A percentile compares a stretch with the other conserved stretches of the same genome.
phyloP scores from a whole-genome alignment of 148 eudicot species.

The Camellia lanceoleosa region DNA sequence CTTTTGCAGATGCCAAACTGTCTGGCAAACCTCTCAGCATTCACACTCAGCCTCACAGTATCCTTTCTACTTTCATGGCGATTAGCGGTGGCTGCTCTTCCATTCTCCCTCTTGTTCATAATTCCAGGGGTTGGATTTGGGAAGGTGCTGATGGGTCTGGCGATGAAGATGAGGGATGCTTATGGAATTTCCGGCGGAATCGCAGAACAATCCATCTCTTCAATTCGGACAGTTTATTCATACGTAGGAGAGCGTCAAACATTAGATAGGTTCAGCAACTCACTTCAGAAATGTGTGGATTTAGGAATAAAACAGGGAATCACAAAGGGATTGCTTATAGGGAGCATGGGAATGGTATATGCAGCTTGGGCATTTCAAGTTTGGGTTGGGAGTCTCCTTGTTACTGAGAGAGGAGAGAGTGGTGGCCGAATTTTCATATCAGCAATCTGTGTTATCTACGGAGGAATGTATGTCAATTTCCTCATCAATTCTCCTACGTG shows the following conservation, averaged over 20 bases:
- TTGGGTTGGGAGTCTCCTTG: conserved; percentile 44
- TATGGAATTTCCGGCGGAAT: conserved; percentile 39
- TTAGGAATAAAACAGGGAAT: conserved; percentile 40
- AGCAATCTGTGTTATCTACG: conserved; percentile 26
- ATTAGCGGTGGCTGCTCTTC: conserved; percentile 34
- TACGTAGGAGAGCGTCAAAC: conserved; percentile 38
- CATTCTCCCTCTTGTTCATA: conserved; percentile 31
- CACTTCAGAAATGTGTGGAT: conserved; percentile 25
- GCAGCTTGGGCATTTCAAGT: conserved; percentile 33
- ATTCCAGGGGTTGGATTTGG: conserved; percentile 39
- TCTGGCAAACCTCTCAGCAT: conserved; percentile 26
- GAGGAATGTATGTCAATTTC: conserved; percentile 38
- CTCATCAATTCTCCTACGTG: not conserved
- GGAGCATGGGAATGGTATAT: conserved; percentile 41
- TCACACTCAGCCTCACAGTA: conserved; percentile 22
- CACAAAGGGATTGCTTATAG: conserved; percentile 40
- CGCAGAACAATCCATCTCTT: conserved; percentile 48
- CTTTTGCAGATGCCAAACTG: conserved; percentile 38
- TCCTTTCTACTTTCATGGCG: conserved; percentile 49
- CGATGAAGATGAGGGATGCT: conserved; percentile 35
- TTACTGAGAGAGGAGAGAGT: conserved; percentile 34
- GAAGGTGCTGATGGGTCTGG: conserved; percentile 29
- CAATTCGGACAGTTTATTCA: conserved; percentile 42
- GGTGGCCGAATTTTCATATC: conserved; percentile 37
- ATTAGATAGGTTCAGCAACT: conserved; percentile 28